Conservation (phyloP, 1,284 basidiomycete species). For the Ustilago crameri region DNA sequence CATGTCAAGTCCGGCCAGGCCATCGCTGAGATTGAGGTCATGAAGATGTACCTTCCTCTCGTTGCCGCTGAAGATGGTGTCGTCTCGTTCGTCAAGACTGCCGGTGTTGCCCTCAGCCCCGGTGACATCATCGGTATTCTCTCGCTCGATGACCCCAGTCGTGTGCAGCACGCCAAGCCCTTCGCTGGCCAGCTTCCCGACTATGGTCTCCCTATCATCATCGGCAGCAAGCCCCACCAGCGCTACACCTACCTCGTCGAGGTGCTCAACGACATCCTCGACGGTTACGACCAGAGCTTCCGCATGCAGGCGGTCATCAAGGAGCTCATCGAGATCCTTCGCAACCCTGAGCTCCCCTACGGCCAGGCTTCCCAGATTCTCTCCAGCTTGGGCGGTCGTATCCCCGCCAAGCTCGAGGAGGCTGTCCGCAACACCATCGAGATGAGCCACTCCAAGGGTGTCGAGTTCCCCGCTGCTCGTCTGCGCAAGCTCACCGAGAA, state of each 20-base stretch:
- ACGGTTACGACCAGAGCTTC: conserved; percentile 66
- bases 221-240: conserved; percentile 92
- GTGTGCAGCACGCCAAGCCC: conserved; percentile 97
- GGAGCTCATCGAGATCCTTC: conserved; percentile 81
- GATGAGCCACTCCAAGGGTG: conserved; percentile 76
- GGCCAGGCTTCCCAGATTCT: conserved; percentile 85
- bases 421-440: conserved; percentile 83
- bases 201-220: conserved; percentile 79
- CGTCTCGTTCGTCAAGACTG: conserved; percentile 86
- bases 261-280: conserved; percentile 83
- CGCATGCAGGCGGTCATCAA: conserved; percentile 80
- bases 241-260: conserved; percentile 80
- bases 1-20: conserved; percentile 95
- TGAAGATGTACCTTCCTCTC: conserved; percentile 71
- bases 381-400: conserved; percentile 89
- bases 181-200: conserved; percentile 85
- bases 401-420: conserved; percentile 82
- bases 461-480: conserved; percentile 83
- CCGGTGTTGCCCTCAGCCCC: conserved; percentile 94
- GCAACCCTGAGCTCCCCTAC: conserved; percentile 88
- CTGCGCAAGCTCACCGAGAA: conserved; percentile 86
- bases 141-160: conserved; percentile 93
- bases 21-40: conserved; percentile 93
- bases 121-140: conserved; percentile 98
- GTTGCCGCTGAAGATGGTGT: conserved; percentile 95